Conservation (phyloP, 805 yeast species). For the Candida stauntonica region DNA sequence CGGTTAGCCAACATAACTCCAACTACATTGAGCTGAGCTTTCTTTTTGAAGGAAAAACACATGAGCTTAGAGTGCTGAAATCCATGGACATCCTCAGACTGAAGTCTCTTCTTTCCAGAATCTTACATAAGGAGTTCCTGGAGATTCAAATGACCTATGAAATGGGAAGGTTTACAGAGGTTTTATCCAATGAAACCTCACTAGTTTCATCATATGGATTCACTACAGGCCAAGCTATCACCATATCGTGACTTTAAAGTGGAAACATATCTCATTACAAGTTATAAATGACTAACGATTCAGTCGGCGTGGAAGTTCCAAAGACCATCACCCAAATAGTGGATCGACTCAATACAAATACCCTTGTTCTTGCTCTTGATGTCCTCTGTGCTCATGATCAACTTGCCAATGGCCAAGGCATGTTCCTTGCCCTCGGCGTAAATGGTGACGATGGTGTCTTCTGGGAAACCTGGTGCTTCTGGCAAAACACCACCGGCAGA, state of each 20-base stretch:
- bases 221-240: slow-evolving; percentile 14
- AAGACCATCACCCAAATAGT: slow-evolving; percentile 85
- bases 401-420: slow-evolving; percentile 87
- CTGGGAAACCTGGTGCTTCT: slow-evolving; percentile 57
- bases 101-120: slow-evolving; percentile 29
- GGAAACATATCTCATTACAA: background rate
- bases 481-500: slow-evolving; percentile 82
- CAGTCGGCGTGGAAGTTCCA: slow-evolving; percentile 59
- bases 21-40: slow-evolving; percentile 4
- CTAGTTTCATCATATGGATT: slow-evolving; percentile 23
- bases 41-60: background rate
- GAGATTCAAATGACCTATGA: slow-evolving; percentile 24
- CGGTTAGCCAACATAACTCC: background rate
- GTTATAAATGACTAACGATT: slow-evolving; percentile 2
- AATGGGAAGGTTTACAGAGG: slow-evolving; percentile 21
- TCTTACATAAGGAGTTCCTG: slow-evolving; percentile 22
- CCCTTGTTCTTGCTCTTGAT: slow-evolving; percentile 81
- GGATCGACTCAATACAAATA: slow-evolving; percentile 80
- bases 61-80: slow-evolving; percentile 21
- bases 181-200: slow-evolving; percentile 23
- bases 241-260: slow-evolving; percentile 3
- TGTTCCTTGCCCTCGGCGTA: slow-evolving; percentile 91
- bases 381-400: slow-evolving; percentile 85
- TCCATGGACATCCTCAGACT: slow-evolving; percentile 34
- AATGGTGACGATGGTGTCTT: slow-evolving; percentile 71